Base-by-base conservation (phyloP, 2,329 filamentous ascomycete species). In the Diplodia seriata region DNA sequence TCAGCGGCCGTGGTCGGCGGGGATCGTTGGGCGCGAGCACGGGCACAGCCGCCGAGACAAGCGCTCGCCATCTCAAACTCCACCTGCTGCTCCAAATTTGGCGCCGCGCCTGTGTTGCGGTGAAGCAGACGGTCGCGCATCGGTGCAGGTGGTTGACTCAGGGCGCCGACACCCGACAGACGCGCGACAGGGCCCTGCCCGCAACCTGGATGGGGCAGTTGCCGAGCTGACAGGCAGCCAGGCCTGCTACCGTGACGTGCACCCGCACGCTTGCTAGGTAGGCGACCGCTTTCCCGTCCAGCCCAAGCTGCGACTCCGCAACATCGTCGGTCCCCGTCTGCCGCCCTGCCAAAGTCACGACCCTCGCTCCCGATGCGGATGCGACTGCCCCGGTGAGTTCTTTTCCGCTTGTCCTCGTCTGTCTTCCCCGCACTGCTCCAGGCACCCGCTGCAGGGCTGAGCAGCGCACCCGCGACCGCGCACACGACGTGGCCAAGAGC, bases 81-180 rank as follows among this genome's bases (percentile, higher is more conserved):
- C 59, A 63, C 59, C 56, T 11, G 14, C 29, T 15, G 50, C 47
- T 36, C 59, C 47, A 40, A 31, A 47, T 23, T 36, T 15, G 47
- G 57, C 31, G 31, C 12, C 29, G 43, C 43, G 59, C 59, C n/a
- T 26, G 59, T 51, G 43, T 63, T 63, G 59, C 59, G 59, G 59
- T 63, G 59, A 63, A 31, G 38, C 31, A 8, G 43, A 43, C 59
- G 29, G 59, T 63, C 59, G 29, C 29, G 9, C 5, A 14, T 15
- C 47, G 23, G 31, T 12, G 1, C 26, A 26, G 26, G 40, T 63
- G 59, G 51, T 63, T 63, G 59, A 63, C 59, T 63, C 59, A 51
- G 47, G 59, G 18, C 59, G 31, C n/a, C 43, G 29, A 51, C 26
- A 38, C 26, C 26, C 26, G 43, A 51, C 26, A 51, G 59, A 36